These are phyloP conservation scores for Pythium angustatum DNA, from an alignment of 352 stramenopile species.

Conservation along the genomic window DNA sequence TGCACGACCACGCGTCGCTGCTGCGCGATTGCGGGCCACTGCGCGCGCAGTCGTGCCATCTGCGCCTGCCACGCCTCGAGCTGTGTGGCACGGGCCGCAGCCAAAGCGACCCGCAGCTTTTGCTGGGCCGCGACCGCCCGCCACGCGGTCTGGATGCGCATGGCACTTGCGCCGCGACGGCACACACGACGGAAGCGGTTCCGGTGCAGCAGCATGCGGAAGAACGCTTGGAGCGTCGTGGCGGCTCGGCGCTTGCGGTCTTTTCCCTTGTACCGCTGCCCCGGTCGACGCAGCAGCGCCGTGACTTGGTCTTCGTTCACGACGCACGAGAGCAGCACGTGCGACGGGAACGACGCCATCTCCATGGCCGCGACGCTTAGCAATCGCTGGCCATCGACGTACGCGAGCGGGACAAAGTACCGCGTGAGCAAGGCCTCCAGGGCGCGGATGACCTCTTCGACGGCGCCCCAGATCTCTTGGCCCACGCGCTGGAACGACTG, in stretches of 20 bases:
- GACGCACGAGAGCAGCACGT: constrained; percentile 78
- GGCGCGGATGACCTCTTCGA: constrained; percentile 70
- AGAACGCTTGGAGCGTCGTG: constrained; percentile 68
- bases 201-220: constrained; percentile 60
- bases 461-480: constrained; percentile 81
- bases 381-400: constrained; percentile 83
- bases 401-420: constrained; percentile 86
- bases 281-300: constrained; percentile 59
- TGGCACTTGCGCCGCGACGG: constrained; percentile 43
- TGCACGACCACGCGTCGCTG: constrained; percentile 72
- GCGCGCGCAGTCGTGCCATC: constrained; percentile 48
- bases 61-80: constrained; percentile 42
- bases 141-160: constrained; percentile 64
- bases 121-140: constrained; percentile 49
- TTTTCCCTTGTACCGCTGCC: constrained; percentile 77
- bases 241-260: constrained; percentile 64
- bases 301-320: constrained; percentile 88
- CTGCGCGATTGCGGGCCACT: constrained; percentile 56
- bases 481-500: constrained; percentile 77
- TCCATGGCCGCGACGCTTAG: constrained; percentile 71
- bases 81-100: constrained; percentile 38
- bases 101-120: constrained; percentile 41
- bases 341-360: constrained; percentile 42
- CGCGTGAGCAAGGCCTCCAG: constrained; percentile 73
- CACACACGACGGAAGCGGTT: constrained; percentile 48